Percentiles rank a stretch among this genome's conserved stretches.
phyloP scores from a whole-genome alignment of 2,329 filamentous ascomycete genomes.

The Clonostachys sp. region DNA sequence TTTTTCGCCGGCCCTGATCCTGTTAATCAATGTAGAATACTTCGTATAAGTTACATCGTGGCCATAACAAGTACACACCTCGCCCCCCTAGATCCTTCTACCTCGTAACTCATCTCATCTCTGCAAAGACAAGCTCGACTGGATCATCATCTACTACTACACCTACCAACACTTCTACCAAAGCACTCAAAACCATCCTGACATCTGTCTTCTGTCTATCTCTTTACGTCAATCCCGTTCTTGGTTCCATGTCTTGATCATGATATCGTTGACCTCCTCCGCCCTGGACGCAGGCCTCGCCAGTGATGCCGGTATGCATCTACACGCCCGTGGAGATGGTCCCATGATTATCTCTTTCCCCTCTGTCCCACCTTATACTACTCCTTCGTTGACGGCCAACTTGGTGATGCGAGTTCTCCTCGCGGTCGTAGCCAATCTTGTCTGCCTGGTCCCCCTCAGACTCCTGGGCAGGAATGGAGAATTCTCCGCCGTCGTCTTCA shows the following conservation, averaged over 20 bases:
- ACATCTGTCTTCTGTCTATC: no score
- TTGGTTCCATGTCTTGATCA: not conserved
- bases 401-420: conserved; percentile 43
- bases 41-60: no score
- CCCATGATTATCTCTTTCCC: conserved; percentile 12
- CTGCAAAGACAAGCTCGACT: no score
- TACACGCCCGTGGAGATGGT: not conserved
- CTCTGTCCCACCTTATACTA: conserved; percentile 14
- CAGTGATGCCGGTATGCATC: not conserved
- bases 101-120: no score
- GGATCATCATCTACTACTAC: not conserved
- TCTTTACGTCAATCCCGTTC: not conserved
- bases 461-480: conserved; percentile 48
- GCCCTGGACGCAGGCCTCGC: not conserved
- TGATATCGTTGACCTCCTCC: conserved; percentile 1
- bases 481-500: conserved; percentile 45
- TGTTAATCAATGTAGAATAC: no score
- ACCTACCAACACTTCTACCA: not conserved
- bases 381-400: conserved; percentile 33
- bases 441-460: conserved; percentile 45
- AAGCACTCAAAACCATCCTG: not conserved
- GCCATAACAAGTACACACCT: no score
- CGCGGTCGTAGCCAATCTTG: conserved; percentile 34
- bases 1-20: no score
- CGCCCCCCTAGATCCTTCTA: no score